Evolutionary conservation across 768 basidiomycete genomes (phyloP).

Genomic region (Xerocomellus intermedius): DNA sequence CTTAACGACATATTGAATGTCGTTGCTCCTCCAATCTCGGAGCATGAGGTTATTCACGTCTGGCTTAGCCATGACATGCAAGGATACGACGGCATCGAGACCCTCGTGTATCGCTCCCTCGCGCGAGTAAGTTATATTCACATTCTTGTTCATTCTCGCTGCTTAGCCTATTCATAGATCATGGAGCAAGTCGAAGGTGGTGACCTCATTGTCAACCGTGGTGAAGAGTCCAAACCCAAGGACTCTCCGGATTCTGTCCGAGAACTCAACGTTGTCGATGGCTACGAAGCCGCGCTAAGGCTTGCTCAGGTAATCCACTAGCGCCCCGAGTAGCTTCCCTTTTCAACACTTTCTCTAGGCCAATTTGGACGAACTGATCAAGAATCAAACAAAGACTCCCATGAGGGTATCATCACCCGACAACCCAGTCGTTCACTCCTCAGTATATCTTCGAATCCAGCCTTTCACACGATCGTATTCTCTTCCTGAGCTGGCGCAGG

Average conservation of each 20-base stretch:
- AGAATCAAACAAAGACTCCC: conserved; percentile 48
- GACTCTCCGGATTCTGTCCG: conserved; percentile 47
- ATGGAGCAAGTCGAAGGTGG: conserved; percentile 95
- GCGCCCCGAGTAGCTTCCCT: background rate
- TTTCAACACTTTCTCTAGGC: conserved; percentile 47
- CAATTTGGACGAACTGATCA: conserved; percentile 72
- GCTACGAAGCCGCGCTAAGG: conserved; percentile 80
- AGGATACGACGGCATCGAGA: conserved; percentile 94
- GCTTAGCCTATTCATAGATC: conserved; percentile 46
- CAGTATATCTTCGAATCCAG: conserved; percentile 92
- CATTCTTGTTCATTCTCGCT: background rate
- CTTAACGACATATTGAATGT: conserved; percentile 91
- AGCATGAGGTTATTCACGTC: conserved; percentile 96
- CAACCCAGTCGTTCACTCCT: conserved; percentile 78
- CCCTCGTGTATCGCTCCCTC: conserved; percentile 87
- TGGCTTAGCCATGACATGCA: conserved; percentile 96
- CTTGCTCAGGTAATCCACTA: conserved; percentile 63
- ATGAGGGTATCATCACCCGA: conserved; percentile 33
- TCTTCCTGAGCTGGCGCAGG: conserved; percentile 35
- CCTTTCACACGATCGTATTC: conserved; percentile 67
- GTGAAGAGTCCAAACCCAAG: conserved; percentile 72
- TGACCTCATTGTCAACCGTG: conserved; percentile 84
- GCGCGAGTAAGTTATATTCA: conserved; percentile 57
- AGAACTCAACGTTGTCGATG: conserved; percentile 80
- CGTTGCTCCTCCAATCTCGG: conserved; percentile 96